A percentile compares a stretch with the other conserved stretches of the same genome.
phyloP scores from a whole-genome alignment of 345 rosid genomes.

The Eucalyptus coolabah region DNA sequence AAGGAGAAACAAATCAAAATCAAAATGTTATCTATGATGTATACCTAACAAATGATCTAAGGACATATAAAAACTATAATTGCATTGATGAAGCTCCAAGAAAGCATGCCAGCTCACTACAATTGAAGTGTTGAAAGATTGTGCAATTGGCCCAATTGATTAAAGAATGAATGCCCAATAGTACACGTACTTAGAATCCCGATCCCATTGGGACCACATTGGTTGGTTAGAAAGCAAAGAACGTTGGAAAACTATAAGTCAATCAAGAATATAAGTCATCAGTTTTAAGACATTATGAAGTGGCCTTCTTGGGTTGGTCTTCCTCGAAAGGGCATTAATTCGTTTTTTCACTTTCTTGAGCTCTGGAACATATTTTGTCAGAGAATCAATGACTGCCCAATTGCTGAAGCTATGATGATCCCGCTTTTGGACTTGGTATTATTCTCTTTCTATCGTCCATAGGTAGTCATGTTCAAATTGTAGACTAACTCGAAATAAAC shows the following conservation, averaged over 20 bases:
- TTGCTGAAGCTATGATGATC: neutral
- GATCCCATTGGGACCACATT: neutral
- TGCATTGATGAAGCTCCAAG: neutral
- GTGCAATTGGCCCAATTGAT: neutral
- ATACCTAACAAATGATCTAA: neutral
- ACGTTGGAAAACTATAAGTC: neutral
- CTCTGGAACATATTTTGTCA: neutral
- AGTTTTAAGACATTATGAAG: neutral
- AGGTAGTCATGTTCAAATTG: neutral
- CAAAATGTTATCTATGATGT: neutral
- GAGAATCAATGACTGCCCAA: neutral
- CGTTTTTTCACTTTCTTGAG: neutral
- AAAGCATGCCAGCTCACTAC: neutral
- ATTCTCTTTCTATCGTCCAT: neutral
- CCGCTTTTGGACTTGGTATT: neutral
- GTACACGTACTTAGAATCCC: neutral
- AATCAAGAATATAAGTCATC: neutral
- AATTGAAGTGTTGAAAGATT: neutral
- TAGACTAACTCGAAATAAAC: neutral
- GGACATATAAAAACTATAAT: neutral
- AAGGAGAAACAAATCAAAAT: neutral
- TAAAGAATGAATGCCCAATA: neutral
- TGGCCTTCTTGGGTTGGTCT: neutral
- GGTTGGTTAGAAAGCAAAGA: neutral
- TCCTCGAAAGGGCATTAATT: neutral